Evolutionary conservation across 2,329 filamentous ascomycete species (phyloP).

Genomic region (Colletotrichum tamarilloi): DNA sequence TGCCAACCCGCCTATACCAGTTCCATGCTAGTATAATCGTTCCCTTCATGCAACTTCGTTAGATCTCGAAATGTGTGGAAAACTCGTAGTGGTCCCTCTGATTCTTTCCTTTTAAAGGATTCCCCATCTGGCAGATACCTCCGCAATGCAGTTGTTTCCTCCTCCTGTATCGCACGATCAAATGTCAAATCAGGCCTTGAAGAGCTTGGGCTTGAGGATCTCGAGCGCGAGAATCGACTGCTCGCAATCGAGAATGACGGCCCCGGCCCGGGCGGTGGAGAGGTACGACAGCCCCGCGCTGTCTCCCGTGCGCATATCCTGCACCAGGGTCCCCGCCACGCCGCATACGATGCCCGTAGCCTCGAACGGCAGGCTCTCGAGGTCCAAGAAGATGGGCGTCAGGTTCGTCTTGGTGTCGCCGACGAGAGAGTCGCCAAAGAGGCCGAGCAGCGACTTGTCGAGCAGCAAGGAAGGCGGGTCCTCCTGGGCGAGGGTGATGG

Average conservation of each 20-base stretch:
- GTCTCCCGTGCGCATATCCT: conserved; percentile 69
- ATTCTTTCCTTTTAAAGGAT: background rate
- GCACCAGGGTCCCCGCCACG: conserved; percentile 84
- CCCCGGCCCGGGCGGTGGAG: conserved; percentile 87
- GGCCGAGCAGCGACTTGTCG: conserved; percentile 72
- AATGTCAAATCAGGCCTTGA: conserved; percentile 40
- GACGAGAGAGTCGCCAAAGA: conserved; percentile 80
- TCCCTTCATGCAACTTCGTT: conserved; percentile 28
- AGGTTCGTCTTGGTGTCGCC: conserved; percentile 78
- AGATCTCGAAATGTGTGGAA: background rate
- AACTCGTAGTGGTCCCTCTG: background rate
- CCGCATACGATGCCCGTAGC: conserved; percentile 96
- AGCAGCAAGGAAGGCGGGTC: conserved; percentile 80
- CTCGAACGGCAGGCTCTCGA: conserved; percentile 83
- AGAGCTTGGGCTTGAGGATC: conserved; percentile 69
- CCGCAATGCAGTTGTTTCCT: background rate
- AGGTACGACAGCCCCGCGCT: conserved; percentile 88
- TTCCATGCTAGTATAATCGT: conserved; percentile 30
- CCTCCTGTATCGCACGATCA: background rate
- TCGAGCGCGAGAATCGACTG: conserved; percentile 80
- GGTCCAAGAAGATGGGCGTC: conserved; percentile 89
- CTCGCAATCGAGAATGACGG: conserved; percentile 84
- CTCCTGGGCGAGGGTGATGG: conserved; percentile 76
- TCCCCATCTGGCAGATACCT: background rate
- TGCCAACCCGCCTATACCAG: conserved; percentile 29